phyloP scores from a whole-genome alignment of 192 early-diverging fungal species.

The Entrophospora sp. region DNA sequence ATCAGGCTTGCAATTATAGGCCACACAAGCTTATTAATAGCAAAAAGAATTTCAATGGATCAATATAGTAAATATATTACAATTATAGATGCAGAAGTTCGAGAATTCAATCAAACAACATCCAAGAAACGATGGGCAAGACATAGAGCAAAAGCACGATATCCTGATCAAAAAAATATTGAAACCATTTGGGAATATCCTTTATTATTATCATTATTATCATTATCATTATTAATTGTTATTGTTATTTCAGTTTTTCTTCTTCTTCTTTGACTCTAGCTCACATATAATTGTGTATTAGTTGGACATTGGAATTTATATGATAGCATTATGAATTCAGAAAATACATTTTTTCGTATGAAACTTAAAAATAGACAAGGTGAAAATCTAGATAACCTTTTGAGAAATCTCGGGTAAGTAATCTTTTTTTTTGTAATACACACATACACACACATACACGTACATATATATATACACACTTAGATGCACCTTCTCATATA shows the following conservation, averaged over 20 bases:
- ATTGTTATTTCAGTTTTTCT: too few relatives aligned
- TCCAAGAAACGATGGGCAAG: not conserved
- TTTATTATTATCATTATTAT: not conserved
- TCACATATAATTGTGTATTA: constrained; percentile 7
- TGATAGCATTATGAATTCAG: constrained; percentile 11
- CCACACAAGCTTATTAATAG: constrained; percentile 3
- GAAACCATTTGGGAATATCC: constrained; percentile 3
- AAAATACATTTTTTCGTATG: not conserved
- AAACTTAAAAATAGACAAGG: not conserved
- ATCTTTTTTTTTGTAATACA: not conserved
- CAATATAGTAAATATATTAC: not conserved
- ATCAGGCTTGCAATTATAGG: constrained; percentile 5
- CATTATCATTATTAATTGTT: not conserved
- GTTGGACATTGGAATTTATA: constrained; percentile 10
- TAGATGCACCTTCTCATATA: too few relatives aligned
- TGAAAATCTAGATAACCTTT: not conserved
- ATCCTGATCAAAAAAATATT: not conserved
- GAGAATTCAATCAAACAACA: not conserved
- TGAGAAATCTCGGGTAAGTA: constrained; percentile 1
- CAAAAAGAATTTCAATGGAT: not conserved
- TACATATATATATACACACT: too few relatives aligned
- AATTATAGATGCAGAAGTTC: constrained; percentile 1
- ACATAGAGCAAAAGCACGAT: not conserved
- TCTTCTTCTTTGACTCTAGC: too few relatives aligned
- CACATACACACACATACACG: too few relatives aligned